Evolutionary conservation across 371 early-diverging fungal genomes (phyloP).

Genomic region (Mucor racemosus): DNA sequence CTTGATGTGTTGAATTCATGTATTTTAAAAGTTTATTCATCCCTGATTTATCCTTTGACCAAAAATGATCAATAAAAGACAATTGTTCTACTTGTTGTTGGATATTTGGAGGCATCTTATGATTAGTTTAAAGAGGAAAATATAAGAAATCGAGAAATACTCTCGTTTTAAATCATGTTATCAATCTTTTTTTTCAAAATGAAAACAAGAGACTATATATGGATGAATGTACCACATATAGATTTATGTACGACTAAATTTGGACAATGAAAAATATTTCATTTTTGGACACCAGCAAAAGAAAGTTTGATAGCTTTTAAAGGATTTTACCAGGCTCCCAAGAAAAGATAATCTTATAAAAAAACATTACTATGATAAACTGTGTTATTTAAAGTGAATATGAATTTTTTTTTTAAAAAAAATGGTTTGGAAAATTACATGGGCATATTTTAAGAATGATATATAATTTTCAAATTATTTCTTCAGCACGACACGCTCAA

Average conservation of each 20-base stretch:
- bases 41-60: slow-evolving; percentile 34
- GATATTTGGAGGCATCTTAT: slow-evolving; percentile 25
- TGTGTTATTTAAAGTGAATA: no score
- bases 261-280: slow-evolving; percentile 1
- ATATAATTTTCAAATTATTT: no score
- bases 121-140: neutral
- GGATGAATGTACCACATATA: neutral
- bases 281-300: neutral
- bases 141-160: neutral
- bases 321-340: no score
- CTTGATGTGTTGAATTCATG: slow-evolving; percentile 33
- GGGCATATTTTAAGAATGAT: no score
- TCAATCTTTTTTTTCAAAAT: neutral
- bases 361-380: no score
- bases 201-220: slow-evolving; percentile 14
- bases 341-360: no score
- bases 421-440: no score
- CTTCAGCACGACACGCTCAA: no score
- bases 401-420: no score
- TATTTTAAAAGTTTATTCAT: slow-evolving; percentile 24
- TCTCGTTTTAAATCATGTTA: neutral
- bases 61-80: slow-evolving; percentile 35
- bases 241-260: neutral
- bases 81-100: slow-evolving; percentile 7
- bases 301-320: no score